These are phyloP conservation scores for Lactarius trivialis DNA, from an alignment of 768 basidiomycete genomes.

Conservation along the genomic window DNA sequence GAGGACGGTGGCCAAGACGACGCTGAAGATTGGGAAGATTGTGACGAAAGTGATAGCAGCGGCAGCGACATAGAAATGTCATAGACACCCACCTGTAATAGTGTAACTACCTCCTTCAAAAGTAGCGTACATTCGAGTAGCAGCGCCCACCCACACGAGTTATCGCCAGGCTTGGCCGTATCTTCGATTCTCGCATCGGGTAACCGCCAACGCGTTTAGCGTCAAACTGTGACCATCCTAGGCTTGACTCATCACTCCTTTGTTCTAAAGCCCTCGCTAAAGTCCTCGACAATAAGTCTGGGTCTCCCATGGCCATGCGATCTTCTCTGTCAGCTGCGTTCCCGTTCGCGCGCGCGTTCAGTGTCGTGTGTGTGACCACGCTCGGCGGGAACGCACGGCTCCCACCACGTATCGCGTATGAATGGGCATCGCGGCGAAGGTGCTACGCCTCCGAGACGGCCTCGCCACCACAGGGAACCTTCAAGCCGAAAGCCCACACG, in stretches of 20 bases:
- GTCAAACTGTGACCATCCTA: background rate
- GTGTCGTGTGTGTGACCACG: background rate
- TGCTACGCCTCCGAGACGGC: slow-evolving; percentile 10
- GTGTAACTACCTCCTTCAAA: background rate
- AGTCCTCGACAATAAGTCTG: background rate
- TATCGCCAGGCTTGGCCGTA: background rate
- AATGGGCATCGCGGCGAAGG: background rate
- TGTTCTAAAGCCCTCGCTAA: background rate
- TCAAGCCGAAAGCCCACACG: slow-evolving; percentile 76
- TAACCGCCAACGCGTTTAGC: background rate
- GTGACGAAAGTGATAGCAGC: slow-evolving; percentile 48
- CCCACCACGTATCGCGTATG: background rate
- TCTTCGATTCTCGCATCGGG: background rate
- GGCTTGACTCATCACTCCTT: background rate
- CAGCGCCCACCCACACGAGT: background rate
- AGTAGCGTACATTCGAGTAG: slow-evolving; percentile 3
- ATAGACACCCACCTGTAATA: slow-evolving; percentile 1
- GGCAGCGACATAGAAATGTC: slow-evolving; percentile 41
- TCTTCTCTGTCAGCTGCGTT: background rate
- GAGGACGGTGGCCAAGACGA: slow-evolving; percentile 48
- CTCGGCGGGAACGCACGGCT: background rate
- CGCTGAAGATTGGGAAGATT: slow-evolving; percentile 57
- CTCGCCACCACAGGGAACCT: background rate
- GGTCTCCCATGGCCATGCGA: background rate
- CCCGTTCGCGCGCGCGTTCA: background rate